Base-by-base conservation (phyloP, 306 rosid genomes). In the Dicorynia guianensis region DNA sequence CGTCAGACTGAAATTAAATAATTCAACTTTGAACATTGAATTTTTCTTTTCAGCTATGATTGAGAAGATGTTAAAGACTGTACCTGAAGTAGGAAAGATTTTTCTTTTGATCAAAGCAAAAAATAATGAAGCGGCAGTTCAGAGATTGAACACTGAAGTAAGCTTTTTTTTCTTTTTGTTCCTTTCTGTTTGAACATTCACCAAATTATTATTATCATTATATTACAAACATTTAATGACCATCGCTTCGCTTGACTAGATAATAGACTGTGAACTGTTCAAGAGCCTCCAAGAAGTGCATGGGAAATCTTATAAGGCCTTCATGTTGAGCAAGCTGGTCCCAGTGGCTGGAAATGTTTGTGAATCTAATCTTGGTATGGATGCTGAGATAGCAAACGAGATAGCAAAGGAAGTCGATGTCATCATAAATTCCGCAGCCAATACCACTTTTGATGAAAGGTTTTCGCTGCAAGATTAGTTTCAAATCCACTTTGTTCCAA, bases 371-470 rank as follows among this genome's bases (percentile, higher is more conserved):
- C 85, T 88, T 5, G 88, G 88, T 15, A 7, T 88, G 40, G 83
- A 75, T 47, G 59, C 69, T n/a, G 54, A 70, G 13, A 8, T 76
- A 4, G 76, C 79, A 17, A 18, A 79, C 44, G 20, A 53, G 39
- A 83, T 85, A 19, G 70, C 80, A 1, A 79, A 74, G 56, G 85
- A 85, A 57, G 88, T 81, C 11, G 83, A 85, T 58, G 87, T 85
- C 5, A 72, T 88, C 59, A 68, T 88, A 59, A 88, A 85, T 50
- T 79, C 85, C 18, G 88, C 93, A 15, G 87, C 88, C 46, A 79
- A 82, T 53, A 88, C 93, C 38, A 76, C 85, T 14, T 88, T 85
- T 47, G 80, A 81, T 75, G 90, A 88, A 77, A 83, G 90, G 88
- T 88, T 6, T 25, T 25, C 30, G 1, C 30, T 2, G 2, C 30